Evolutionary conservation across 2,329 filamentous ascomycete species (phyloP).

Genomic region (Botrytis elliptica): DNA sequence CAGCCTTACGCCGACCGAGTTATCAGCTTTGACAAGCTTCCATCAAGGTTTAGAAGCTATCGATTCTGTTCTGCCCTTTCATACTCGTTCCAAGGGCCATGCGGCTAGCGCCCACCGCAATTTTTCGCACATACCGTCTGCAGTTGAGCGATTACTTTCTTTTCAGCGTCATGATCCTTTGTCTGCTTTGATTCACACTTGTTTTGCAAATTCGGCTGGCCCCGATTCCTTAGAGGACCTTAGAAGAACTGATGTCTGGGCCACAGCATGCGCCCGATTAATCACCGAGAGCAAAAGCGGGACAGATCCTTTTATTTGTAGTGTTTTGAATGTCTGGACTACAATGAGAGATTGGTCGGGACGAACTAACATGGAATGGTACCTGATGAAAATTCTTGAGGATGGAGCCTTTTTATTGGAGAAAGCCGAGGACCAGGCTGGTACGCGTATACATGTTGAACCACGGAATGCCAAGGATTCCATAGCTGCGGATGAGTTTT

Average conservation of each 20-base stretch:
- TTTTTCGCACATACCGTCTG: constrained; percentile 52
- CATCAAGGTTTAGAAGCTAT: constrained; percentile 77
- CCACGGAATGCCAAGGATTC: constrained; percentile 76
- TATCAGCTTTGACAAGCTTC: constrained; percentile 74
- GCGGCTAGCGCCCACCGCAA: constrained; percentile 49
- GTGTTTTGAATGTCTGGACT: constrained; percentile 84
- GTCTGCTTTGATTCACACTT: constrained; percentile 80
- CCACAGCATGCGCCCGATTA: constrained; percentile 78
- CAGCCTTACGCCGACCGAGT: constrained; percentile 71
- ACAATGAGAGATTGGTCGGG: constrained; percentile 86
- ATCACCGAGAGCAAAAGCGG: constrained; percentile 74
- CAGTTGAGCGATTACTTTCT: constrained; percentile 79
- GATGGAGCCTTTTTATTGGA: constrained; percentile 90
- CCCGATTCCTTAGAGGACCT: constrained; percentile 79
- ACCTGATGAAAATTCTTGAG: constrained; percentile 90
- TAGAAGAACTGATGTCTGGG: constrained; percentile 81
- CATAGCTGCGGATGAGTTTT: constrained; percentile 83
- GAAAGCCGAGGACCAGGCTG: constrained; percentile 75
- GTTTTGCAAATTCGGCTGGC: constrained; percentile 82
- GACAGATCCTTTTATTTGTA: constrained; percentile 76
- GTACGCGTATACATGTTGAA: constrained; percentile 68
- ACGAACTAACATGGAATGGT: constrained; percentile 86
- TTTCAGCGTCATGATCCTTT: constrained; percentile 88
- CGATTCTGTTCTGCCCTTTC: constrained; percentile 77
- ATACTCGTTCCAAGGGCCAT: constrained; percentile 48